Conservation (phyloP, 306 rosid species). For the Fragaria ananassa region DNA sequence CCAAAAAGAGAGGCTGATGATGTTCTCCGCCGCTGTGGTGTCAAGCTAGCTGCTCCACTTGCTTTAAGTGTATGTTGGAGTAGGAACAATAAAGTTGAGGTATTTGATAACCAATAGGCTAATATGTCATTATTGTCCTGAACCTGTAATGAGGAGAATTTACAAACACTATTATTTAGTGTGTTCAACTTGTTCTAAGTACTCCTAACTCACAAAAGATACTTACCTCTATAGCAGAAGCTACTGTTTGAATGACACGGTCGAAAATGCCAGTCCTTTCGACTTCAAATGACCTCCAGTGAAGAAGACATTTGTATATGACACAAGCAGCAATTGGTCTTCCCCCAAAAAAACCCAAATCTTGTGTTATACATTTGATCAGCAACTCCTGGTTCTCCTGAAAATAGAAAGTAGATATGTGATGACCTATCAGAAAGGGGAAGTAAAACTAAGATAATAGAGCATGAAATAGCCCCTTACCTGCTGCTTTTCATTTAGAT, state of each 20-base stretch:
- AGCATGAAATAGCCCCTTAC: slow-evolving; percentile 46
- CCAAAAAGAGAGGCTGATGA: slow-evolving; percentile 91
- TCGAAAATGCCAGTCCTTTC: slow-evolving; percentile 95
- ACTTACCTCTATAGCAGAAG: slow-evolving; percentile 90
- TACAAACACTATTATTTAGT: slow-evolving; percentile 28
- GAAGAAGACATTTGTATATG: slow-evolving; percentile 96
- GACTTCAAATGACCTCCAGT: slow-evolving; percentile 99
- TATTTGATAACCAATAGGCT: slow-evolving; percentile 95
- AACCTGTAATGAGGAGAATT: slow-evolving; percentile 49
- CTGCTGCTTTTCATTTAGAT: slow-evolving; percentile 96
- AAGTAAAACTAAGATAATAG: slow-evolving; percentile 15
- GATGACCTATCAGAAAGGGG: slow-evolving; percentile 23
- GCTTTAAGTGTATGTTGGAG: slow-evolving; percentile 99
- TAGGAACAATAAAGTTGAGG: slow-evolving; percentile 87
- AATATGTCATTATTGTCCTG: slow-evolving; percentile 82
- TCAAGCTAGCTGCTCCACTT: slow-evolving; percentile 98
- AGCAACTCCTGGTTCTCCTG: slow-evolving; percentile 98
- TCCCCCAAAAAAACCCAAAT: slow-evolving; percentile 95
- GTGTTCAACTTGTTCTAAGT: slow-evolving; percentile 5
- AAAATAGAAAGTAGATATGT: slow-evolving; percentile 28
- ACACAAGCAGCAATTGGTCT: slow-evolving; percentile 95
- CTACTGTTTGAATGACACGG: slow-evolving; percentile 91
- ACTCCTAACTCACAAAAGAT: neutral
- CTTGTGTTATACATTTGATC: slow-evolving; percentile 81
- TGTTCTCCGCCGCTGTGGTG: slow-evolving; percentile 96